Evolutionary conservation across 352 stramenopile species (phyloP).

Genomic region (Phytophthora rubi): DNA sequence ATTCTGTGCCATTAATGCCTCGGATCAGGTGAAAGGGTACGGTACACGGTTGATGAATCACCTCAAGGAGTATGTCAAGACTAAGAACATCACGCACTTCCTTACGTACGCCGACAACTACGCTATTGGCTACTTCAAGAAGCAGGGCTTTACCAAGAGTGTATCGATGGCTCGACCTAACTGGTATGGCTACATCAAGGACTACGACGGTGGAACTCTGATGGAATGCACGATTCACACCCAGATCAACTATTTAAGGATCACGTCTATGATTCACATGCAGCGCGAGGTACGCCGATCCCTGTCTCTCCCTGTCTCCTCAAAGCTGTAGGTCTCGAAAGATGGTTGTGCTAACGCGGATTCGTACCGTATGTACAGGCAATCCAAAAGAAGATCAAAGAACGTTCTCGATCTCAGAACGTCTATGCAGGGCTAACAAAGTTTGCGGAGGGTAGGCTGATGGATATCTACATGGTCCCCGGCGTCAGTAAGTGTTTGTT

Average conservation of each 20-base stretch:
- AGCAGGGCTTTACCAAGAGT: conserved; percentile 94
- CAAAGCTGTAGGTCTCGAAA: not conserved
- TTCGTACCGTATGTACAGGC: conserved; percentile 43
- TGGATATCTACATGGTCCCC: conserved; percentile 90
- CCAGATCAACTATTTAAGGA: conserved; percentile 96
- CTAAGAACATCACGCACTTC: conserved; percentile 93
- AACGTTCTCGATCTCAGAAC: conserved; percentile 72
- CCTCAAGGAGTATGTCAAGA: conserved; percentile 97
- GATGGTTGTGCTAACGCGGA: not conserved
- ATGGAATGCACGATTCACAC: conserved; percentile 99
- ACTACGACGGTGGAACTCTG: conserved; percentile 99
- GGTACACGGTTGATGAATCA: conserved; percentile 99
- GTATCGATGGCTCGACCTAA: conserved; percentile 86
- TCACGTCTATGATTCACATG: conserved; percentile 94
- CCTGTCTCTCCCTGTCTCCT: not conserved
- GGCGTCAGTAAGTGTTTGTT: conserved; percentile 76
- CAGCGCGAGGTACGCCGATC: conserved; percentile 90
- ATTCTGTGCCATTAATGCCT: conserved; percentile 98
- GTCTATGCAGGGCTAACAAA: conserved; percentile 76
- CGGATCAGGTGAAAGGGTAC: conserved; percentile 97
- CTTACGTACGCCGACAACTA: conserved; percentile 99
- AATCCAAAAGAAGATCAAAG: conserved; percentile 86
- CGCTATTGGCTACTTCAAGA: conserved; percentile 99
- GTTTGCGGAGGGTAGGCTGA: conserved; percentile 81
- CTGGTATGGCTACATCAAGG: conserved; percentile 99